A percentile compares a stretch with the other conserved stretches of the same genome.
Conservation (phyloP, 2,329 filamentous ascomycete species). For the Talaromyces piceae region DNA sequence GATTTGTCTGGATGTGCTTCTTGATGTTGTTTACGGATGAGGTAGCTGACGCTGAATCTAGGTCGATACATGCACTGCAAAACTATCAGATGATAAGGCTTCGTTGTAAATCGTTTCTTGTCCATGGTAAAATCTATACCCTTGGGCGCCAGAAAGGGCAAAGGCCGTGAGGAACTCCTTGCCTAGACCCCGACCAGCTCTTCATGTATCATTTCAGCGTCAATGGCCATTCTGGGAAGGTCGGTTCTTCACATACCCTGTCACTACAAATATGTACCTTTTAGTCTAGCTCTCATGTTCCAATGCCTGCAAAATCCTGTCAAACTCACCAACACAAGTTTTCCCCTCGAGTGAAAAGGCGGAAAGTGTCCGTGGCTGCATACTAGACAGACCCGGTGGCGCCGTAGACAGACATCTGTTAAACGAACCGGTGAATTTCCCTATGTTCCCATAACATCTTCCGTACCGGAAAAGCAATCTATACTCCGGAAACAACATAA, state of each 20-base stretch:
- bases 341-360: conserved; percentile 17
- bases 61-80: conserved; percentile 22
- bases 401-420: conserved; percentile 41
- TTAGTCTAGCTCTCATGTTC: background rate
- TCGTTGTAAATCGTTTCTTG: background rate
- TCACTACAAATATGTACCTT: background rate
- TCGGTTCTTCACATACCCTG: no score
- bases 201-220: background rate
- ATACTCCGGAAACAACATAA: background rate
- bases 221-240: background rate
- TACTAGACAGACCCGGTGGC: conserved; percentile 49
- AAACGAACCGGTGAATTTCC: no score
- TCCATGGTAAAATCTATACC: background rate
- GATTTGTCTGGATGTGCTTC: conserved; percentile 18
- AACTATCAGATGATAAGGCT: background rate
- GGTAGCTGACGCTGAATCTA: conserved; percentile 18
- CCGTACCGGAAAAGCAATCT: background rate
- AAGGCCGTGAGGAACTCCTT: conserved; percentile 11
- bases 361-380: conserved; percentile 13
- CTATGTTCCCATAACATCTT: background rate
- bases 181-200: conserved; percentile 8
- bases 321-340: conserved; percentile 15
- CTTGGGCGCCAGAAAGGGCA: conserved; percentile 4
- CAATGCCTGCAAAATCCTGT: background rate
- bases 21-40: conserved; percentile 22